Evolutionary conservation across 176 grass and related monocot species (phyloP).

Genomic region (Ensete ventricosum): DNA sequence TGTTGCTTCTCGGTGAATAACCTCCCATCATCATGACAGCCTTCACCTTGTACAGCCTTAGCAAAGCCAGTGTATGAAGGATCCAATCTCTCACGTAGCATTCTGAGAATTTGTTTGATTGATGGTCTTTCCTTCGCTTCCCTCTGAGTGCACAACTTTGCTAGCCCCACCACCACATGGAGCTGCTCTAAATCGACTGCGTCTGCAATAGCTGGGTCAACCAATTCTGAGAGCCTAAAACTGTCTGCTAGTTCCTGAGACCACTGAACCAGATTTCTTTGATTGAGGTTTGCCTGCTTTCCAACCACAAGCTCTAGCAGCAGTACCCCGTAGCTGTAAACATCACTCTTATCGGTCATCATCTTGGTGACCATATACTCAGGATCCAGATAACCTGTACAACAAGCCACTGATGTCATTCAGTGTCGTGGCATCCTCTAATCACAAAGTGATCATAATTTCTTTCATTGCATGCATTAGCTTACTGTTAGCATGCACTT

Average conservation of each 20-base stretch:
- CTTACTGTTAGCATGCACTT: neutral
- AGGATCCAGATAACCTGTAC: conserved; percentile 64
- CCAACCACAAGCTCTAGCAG: conserved; percentile 80
- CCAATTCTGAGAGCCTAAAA: conserved; percentile 57
- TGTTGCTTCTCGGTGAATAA: conserved; percentile 38
- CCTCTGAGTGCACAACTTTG: conserved; percentile 67
- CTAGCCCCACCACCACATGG: conserved; percentile 64
- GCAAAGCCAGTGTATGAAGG: conserved; percentile 54
- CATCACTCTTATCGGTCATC: conserved; percentile 66
- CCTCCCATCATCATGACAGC: conserved; percentile 30
- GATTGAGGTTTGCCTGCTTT: conserved; percentile 40
- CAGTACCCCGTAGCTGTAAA: conserved; percentile 81
- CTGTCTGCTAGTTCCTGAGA: conserved; percentile 50
- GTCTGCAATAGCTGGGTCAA: conserved; percentile 57
- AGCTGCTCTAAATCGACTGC: conserved; percentile 75
- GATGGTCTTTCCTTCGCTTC: conserved; percentile 55
- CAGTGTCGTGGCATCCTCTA: too few species aligned
- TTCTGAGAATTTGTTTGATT: conserved; percentile 85
- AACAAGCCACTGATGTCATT: neutral
- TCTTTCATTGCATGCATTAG: conserved; percentile 1
- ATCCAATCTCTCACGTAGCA: conserved; percentile 73
- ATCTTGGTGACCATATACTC: conserved; percentile 50
- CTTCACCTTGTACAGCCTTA: conserved; percentile 54
- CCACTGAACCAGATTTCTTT: conserved; percentile 51
- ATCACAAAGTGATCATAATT: too few species aligned